Conservation (phyloP, 805 yeast species). For the Saturnispora besseyi region DNA sequence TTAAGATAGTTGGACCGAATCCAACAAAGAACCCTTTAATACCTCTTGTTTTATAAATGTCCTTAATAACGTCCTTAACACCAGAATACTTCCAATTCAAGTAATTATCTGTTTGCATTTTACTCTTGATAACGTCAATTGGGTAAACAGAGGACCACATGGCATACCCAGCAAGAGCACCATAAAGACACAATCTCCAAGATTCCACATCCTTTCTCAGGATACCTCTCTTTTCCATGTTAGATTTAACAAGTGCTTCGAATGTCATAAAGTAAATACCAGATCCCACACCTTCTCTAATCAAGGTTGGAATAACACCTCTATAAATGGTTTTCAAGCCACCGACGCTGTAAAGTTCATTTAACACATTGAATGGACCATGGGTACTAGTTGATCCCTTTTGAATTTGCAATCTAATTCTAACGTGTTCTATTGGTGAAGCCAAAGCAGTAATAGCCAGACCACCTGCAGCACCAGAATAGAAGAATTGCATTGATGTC, state of each 20-base stretch:
- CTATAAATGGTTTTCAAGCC: slow-evolving; percentile 54
- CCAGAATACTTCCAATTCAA: slow-evolving; percentile 50
- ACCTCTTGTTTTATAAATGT: slow-evolving; percentile 52
- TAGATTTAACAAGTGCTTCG: slow-evolving; percentile 74
- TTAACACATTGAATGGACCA: slow-evolving; percentile 72
- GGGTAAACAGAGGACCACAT: slow-evolving; percentile 87
- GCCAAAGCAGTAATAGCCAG: slow-evolving; percentile 83
- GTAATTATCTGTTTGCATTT: slow-evolving; percentile 68
- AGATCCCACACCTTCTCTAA: slow-evolving; percentile 81
- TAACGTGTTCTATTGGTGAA: slow-evolving; percentile 88
- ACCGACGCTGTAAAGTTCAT: slow-evolving; percentile 41
- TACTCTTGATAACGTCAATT: slow-evolving; percentile 83
- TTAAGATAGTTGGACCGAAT: slow-evolving; percentile 79
- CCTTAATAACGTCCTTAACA: slow-evolving; percentile 48
- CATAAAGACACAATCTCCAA: slow-evolving; percentile 77
- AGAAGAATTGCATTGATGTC: slow-evolving; percentile 57
- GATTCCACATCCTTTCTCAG: slow-evolving; percentile 73
- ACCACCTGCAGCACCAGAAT: slow-evolving; percentile 89
- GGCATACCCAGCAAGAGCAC: slow-evolving; percentile 85
- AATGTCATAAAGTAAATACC: slow-evolving; percentile 86
- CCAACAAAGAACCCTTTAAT: slow-evolving; percentile 80
- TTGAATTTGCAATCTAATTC: slow-evolving; percentile 91
- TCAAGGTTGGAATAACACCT: slow-evolving; percentile 74
- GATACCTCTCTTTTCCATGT: slow-evolving; percentile 38
- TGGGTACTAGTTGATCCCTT: slow-evolving; percentile 35